Percentiles rank a stretch among this genome's conserved stretches.
Evolutionary conservation across 352 stramenopile species (phyloP).

Genomic region (Phytophthora rubi): DNA sequence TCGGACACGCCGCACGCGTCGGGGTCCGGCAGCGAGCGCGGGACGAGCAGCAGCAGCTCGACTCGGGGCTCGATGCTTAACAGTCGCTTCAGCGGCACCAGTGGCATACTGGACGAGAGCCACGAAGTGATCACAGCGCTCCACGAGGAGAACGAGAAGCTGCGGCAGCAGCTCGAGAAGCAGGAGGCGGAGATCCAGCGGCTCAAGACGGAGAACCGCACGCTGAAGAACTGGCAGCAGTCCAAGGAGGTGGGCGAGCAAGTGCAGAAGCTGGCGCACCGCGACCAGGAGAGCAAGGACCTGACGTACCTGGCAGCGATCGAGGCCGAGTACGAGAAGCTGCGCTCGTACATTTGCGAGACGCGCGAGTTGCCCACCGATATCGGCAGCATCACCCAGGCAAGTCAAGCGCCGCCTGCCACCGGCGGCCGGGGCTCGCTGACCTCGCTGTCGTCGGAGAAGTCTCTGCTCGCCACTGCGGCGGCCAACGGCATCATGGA

Average conservation of each 20-base stretch:
- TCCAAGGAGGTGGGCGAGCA: constrained; percentile 89
- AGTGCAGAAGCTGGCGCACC: constrained; percentile 86
- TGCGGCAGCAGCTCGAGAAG: constrained; percentile 75
- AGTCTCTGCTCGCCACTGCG: constrained; percentile 43
- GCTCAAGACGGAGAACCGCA: constrained; percentile 82
- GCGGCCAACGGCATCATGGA: constrained; percentile 50
- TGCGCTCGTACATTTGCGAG: constrained; percentile 83
- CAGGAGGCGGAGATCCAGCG: constrained; percentile 79
- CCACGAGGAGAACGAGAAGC: constrained; percentile 82
- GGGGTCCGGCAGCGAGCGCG: constrained; percentile 22
- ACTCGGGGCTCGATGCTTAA: constrained; percentile 59
- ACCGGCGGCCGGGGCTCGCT: constrained; percentile 34
- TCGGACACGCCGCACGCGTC: constrained; percentile 32
- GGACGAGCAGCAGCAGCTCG: constrained; percentile 39
- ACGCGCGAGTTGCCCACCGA: constrained; percentile 76
- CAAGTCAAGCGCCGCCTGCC: constrained; percentile 5
- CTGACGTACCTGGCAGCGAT: constrained; percentile 81
- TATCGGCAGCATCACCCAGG: constrained; percentile 57
- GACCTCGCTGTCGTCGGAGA: constrained; percentile 47
- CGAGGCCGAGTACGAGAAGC: constrained; percentile 85
- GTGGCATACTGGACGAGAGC: constrained; percentile 83
- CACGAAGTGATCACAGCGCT: constrained; percentile 89
- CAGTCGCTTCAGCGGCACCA: constrained; percentile 66
- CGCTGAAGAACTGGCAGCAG: constrained; percentile 85
- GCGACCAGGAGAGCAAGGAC: constrained; percentile 87